Evolutionary conservation across 345 rosid species (phyloP).

Genomic region (Arabis hirsuta): DNA sequence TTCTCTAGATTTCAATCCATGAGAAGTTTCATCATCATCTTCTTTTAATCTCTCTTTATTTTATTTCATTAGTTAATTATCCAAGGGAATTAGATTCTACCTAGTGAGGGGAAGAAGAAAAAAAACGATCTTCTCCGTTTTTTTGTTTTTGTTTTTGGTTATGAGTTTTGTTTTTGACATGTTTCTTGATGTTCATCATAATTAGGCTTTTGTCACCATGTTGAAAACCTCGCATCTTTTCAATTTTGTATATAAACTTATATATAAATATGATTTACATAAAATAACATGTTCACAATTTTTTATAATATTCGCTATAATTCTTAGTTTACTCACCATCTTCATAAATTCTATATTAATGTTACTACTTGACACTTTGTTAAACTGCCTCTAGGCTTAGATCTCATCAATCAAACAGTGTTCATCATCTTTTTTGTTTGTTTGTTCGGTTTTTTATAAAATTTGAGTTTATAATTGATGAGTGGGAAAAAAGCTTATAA

Average conservation of each 20-base stretch:
- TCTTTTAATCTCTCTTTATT: constrained; percentile 3
- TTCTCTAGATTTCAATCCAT: constrained; percentile 45
- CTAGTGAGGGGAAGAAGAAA: constrained; percentile 11
- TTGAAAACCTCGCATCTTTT: constrained; percentile 33
- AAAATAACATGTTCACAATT: constrained; percentile 27
- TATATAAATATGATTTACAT: constrained; percentile 33
- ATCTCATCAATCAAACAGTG: constrained; percentile 40
- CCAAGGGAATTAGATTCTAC: constrained; percentile 33
- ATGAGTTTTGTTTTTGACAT: constrained; percentile 38
- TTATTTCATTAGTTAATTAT: constrained; percentile 28
- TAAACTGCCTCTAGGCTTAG: constrained; percentile 20
- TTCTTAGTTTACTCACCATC: constrained; percentile 12
- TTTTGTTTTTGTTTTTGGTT: constrained; percentile 4
- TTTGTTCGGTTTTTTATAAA: not conserved
- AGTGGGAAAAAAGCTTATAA: constrained; percentile 35
- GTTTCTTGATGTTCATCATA: constrained; percentile 29
- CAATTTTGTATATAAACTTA: constrained; percentile 34
- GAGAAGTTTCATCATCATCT: constrained; percentile 31
- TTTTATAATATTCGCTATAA: not conserved
- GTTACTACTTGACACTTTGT: constrained; percentile 11
- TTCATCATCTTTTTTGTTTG: not conserved
- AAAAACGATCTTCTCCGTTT: constrained; percentile 18
- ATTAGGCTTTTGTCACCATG: constrained; percentile 35
- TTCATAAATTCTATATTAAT: constrained; percentile 16
- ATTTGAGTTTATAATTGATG: constrained; percentile 19